Conservation (phyloP, 192 early-diverging fungal genomes). For the Entomortierella lignicola region DNA sequence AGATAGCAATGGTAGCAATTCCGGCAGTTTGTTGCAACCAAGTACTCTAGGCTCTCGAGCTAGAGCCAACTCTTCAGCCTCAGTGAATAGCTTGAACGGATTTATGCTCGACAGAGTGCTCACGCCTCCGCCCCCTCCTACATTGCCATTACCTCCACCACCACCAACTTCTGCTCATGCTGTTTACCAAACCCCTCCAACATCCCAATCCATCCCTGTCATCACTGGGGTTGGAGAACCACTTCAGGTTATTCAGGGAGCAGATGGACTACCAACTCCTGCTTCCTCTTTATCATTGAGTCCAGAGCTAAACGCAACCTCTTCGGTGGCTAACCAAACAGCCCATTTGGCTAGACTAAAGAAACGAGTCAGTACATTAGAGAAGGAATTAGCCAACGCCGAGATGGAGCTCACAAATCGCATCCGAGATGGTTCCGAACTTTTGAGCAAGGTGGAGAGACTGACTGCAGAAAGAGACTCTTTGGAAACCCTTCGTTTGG, state of each 20-base stretch:
- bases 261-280: conserved; percentile 5
- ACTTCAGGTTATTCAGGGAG: background rate
- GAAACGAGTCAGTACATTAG: conserved; percentile 26
- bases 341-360: conserved; percentile 14
- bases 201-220: background rate
- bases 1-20: background rate
- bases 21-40: conserved; percentile 7
- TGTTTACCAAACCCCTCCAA: conserved; percentile 2
- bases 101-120: conserved; percentile 23
- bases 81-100: conserved; percentile 19
- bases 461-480: conserved; percentile 16
- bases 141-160: conserved; percentile 7
- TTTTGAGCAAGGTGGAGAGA: conserved; percentile 15
- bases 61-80: conserved; percentile 19
- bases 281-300: conserved; percentile 20
- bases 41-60: conserved; percentile 7
- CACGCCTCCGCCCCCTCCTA: conserved; percentile 18
- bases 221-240: background rate
- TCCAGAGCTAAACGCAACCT: conserved; percentile 4
- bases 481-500: background rate
- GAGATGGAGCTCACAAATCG: conserved; percentile 15
- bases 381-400: conserved; percentile 23
- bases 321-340: background rate
- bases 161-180: background rate
- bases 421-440: conserved; percentile 20